These are phyloP conservation scores for Bothriochloa decipiens DNA, from an alignment of 176 grass and related monocot species.

Conservation along the genomic window DNA sequence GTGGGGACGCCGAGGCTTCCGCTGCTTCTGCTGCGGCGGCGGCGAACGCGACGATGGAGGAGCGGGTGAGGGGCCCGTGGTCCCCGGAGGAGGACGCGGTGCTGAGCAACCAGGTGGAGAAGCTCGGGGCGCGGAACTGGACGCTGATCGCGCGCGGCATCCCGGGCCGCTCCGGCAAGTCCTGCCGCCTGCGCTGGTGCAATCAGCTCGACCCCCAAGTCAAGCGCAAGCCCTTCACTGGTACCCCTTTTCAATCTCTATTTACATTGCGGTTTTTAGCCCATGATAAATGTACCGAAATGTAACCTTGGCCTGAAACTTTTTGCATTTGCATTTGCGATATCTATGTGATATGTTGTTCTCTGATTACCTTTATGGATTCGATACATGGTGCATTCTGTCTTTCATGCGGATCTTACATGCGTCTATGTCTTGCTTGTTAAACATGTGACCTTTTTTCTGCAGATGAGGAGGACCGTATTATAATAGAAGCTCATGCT, in stretches of 20 bases:
- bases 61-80: constrained; percentile 89
- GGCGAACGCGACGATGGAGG: constrained; percentile 32
- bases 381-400: constrained; percentile 21
- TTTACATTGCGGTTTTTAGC: constrained; percentile 16
- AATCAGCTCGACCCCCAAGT: constrained; percentile 98
- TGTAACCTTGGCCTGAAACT: neutral
- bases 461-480: constrained; percentile 90
- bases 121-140: constrained; percentile 88
- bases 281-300: neutral
- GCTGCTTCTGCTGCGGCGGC: neutral
- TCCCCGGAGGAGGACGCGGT: constrained; percentile 81
- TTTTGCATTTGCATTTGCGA: neutral
- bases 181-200: constrained; percentile 96
- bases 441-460: constrained; percentile 42
- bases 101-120: constrained; percentile 66
- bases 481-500: constrained; percentile 83
- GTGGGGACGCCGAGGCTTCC: constrained; percentile 17
- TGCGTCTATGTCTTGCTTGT: neutral
- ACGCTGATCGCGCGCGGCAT: constrained; percentile 81
- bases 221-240: constrained; percentile 94
- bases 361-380: neutral
- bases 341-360: neutral
- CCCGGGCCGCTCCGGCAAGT: constrained; percentile 86
- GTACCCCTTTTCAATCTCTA: constrained; percentile 46
- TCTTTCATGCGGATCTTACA: neutral